Evolutionary conservation across 2,329 filamentous ascomycete species (phyloP), one percentile per base, ranked within the genome.

Genomic region (Ceratocystis diversiconidia): DNA sequence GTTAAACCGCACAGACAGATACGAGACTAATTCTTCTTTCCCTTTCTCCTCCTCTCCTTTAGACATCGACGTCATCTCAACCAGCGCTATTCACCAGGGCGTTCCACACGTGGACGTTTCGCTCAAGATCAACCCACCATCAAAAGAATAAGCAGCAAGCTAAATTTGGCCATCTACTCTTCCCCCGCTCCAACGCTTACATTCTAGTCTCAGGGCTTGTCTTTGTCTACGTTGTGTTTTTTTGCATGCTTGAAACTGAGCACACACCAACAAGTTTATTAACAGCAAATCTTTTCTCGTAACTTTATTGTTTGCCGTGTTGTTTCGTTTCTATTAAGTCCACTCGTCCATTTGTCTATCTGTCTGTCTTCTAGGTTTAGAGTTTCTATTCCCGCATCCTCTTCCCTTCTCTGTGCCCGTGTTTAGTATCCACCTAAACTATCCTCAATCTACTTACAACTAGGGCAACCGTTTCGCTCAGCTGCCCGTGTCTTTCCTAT

Each of bases 61-160:
- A 81, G 91, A 97, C 76, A 85, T 99, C 70, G 94, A 99, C 75
- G 92, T 99, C 70, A 86, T 97, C 71, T 96, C 92, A 55, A 96
- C 92, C 55, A 96, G 92, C 74, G 92, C 89, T 63, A 96, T 99
- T 72, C 94, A 99, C 73, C 94, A 99, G 77, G 92, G 94, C 2
- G 90, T 95, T 2, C 85, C 88, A 36, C 91, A 96, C 73, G 85
- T 99, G 59, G 94, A 99, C 75, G 97, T 96, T 74, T 96, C 92
- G 4, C 80, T 99, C 70, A 99, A 99, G 79, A 92, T 99, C 69
- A 67, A 67, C 28, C 64, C 62, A 43, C 68, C 68, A 22, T 57
- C 57, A 19, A 63, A 63, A 46, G 48, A 61, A n/a, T 65, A 60
- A 28, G 25, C 15, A 17, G 10, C 64, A 17, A 32, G 55, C 15